Evolutionary conservation across 495 filamentous ascomycete species (phyloP), one percentile per base, ranked within the genome.

Genomic region (Chlorociboria aeruginascens): DNA sequence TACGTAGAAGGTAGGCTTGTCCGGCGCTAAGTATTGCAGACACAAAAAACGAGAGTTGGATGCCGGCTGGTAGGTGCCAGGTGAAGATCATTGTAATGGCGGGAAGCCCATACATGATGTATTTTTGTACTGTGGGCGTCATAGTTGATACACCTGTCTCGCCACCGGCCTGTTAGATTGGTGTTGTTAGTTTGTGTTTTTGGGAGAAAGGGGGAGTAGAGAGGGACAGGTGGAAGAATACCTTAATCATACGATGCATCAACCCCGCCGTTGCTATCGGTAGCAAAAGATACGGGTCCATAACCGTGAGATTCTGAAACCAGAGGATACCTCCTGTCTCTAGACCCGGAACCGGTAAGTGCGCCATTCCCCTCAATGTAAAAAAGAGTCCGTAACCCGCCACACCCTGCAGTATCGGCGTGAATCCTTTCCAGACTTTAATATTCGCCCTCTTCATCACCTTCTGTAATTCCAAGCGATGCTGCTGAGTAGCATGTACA

Each of bases 361-460:
- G 51, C 3, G 79, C 60, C 88, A 95, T 95, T 42, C 68, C 80
- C 28, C 76, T 67, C 48, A 89, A 51, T n/a, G 89, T 66, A 46
- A 85, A 74, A 67, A 86, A 96, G 49, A 81, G 80, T 49, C 89
- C 86, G 57, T 77, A 86, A 33, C 81, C 85, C 28, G 95, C 56
- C 0, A 87, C 77, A 8, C 83, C 58, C 52, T 92, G 83, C 17
- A 76, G 28, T 39, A 86, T 48, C 1, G 78, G 77, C n/a, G 80
- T 45, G 2, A 85, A 64, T 1, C 70, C 59, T 56, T 71, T 78
- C 55, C 62, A 67, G 0, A 63, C 30, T 9, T 64, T 69, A 34
- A 89, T 69, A 0, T 75, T 83, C 10, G 76, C 64, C 11, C 64
- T 53, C 11, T 63, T 57, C 54, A 78, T 68, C 25, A 86, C 55